Conservation (phyloP, 176 grass and related monocot genomes). For the Carex scoparia region DNA sequence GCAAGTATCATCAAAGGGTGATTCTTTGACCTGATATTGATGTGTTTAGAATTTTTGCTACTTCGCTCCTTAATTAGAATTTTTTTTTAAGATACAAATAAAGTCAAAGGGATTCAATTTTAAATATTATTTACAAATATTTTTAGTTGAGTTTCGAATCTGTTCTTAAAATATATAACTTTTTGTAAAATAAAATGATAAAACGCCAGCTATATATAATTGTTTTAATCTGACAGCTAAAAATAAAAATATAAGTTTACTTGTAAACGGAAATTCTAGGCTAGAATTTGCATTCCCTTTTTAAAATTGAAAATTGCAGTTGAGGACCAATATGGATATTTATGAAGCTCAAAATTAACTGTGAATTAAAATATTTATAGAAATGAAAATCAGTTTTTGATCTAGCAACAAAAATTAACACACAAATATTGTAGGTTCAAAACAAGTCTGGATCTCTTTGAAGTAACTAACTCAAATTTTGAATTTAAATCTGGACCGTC, state of each 20-base stretch:
- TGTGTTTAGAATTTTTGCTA: neutral
- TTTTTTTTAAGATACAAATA: neutral
- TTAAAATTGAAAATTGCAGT: neutral
- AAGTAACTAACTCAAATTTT: too few relatives aligned
- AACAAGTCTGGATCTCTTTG: too few relatives aligned
- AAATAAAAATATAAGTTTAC: neutral
- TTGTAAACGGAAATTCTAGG: neutral
- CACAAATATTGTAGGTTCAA: too few relatives aligned
- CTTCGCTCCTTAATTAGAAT: neutral
- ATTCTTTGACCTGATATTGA: neutral
- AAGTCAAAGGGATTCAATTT: too few relatives aligned
- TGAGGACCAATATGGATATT: neutral
- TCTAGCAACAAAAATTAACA: too few relatives aligned
- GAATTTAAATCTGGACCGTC: too few relatives aligned
- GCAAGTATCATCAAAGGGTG: conserved; percentile 5
- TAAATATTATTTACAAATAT: too few relatives aligned
- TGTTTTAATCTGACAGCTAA: neutral
- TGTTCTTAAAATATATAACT: too few relatives aligned
- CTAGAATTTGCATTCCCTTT: neutral
- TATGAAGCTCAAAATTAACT: neutral
- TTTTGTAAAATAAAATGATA: too few relatives aligned
- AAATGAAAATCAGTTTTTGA: neutral
- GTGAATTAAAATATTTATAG: neutral
- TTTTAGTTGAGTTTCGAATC: too few relatives aligned
- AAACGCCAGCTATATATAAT: neutral